Evolutionary conservation across 768 basidiomycete species (phyloP).

Genomic region (Russula dissimulans): DNA sequence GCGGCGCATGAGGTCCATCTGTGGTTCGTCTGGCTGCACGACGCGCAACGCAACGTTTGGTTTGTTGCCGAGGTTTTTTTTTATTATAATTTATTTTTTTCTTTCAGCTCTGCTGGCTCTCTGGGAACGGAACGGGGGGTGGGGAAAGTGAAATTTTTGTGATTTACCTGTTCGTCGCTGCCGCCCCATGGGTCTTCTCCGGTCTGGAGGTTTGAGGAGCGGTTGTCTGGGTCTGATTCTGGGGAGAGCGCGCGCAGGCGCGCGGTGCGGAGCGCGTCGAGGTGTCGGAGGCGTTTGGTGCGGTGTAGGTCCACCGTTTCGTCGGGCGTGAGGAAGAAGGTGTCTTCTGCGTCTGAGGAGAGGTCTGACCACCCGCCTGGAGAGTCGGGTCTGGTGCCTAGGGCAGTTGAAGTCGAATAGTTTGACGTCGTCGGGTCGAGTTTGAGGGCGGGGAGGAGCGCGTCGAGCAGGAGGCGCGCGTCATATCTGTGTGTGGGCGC

Average conservation of each 20-base stretch:
- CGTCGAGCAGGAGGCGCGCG: constrained; percentile 62
- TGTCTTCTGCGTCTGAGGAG: constrained; percentile 79
- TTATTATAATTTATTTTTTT: too few relatives aligned
- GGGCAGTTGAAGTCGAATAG: too few relatives aligned
- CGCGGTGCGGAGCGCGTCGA: constrained; percentile 53
- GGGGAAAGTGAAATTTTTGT: too few relatives aligned
- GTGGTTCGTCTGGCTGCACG: constrained; percentile 47
- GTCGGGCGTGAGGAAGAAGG: constrained; percentile 62
- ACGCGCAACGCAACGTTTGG: too few relatives aligned
- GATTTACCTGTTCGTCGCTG: constrained; percentile 58
- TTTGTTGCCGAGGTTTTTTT: too few relatives aligned
- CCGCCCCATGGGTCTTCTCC: constrained; percentile 50
- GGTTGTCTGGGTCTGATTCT: constrained; percentile 19
- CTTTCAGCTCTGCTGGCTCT: too few relatives aligned
- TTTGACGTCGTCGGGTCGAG: not conserved
- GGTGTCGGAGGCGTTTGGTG: constrained; percentile 54
- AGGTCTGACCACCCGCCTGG: constrained; percentile 75
- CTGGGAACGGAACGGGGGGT: too few relatives aligned
- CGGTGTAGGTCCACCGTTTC: constrained; percentile 60
- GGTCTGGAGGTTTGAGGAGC: too few relatives aligned
- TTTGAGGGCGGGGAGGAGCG: constrained; percentile 26
- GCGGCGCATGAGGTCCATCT: constrained; percentile 59
- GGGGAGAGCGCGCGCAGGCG: constrained; percentile 51
- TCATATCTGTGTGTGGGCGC: constrained; percentile 51
- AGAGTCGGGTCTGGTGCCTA: constrained; percentile 27